Evolutionary conservation across 2,329 filamentous ascomycete genomes (phyloP), one percentile per base, ranked within the genome.

Genomic region (Ceratocystis huliohia): DNA sequence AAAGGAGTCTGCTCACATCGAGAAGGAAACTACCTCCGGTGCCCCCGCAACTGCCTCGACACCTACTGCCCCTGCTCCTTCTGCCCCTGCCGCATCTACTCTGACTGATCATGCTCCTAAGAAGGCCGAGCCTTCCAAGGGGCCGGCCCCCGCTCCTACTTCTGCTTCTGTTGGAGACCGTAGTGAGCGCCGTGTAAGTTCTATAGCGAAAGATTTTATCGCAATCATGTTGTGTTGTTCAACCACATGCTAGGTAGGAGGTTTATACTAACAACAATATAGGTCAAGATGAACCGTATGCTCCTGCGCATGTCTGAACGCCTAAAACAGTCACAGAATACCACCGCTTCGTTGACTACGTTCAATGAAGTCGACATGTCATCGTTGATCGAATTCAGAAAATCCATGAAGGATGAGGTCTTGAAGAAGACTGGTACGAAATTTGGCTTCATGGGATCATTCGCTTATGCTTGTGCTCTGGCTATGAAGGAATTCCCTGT

Each of bases 211-310:
- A 1, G 8, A 22, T 50, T 4, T 10, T 22, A 17, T 13, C 3
- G 10, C 37, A 41, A 41, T 41, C 10, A 41, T 41, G 13, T 41
- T 4, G 37, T 41, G 37, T 15, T 41, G 13, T 13, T 3, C 10
- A 41, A 8, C 48, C 7, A n/a, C 7, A 22, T 8, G 2, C n/a
- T 13, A 10, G 7, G 48, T 13, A 10, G 7, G 48, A 25, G 7
- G 7, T 20, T 53, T 53, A 15, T 53, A 64, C 22, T 69, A 56
- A 65, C 67, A 63, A 25, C n/a, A 3, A 6, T 7, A 44, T 72
- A 94, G 89, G 91, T 97, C 73, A 99, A 99, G 83, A 99, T 99
- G 94, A 97, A 97, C 82, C 91, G 94, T 70, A 99, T 99, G 94
- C 91, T 94, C 70, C 85, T 97, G 69, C 88, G 94, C 69, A 99